Conservation (phyloP, 208 protist species). For the Crithidia brevicula region DNA sequence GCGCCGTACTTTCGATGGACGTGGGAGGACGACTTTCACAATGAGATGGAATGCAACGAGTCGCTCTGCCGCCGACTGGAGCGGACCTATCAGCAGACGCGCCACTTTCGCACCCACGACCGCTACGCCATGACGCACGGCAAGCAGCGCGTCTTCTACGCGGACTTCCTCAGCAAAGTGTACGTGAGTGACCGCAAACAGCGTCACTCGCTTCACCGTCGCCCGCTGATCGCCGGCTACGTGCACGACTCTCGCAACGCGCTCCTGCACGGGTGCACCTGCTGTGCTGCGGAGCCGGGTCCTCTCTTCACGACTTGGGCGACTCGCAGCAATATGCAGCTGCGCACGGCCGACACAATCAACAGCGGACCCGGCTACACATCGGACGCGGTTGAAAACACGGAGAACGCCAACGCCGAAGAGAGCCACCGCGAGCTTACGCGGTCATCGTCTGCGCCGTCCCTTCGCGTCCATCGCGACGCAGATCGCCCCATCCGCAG, state of each 20-base stretch:
- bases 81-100: slow-evolving; percentile 61
- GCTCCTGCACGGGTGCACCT: slow-evolving; percentile 25
- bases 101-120: slow-evolving; percentile 20
- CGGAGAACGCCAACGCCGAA: background rate
- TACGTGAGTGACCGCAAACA: slow-evolving; percentile 31
- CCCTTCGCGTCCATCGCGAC: background rate
- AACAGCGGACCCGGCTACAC: background rate
- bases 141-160: slow-evolving; percentile 37
- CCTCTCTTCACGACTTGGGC: slow-evolving; percentile 36
- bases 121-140: slow-evolving; percentile 25
- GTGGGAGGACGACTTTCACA: slow-evolving; percentile 91
- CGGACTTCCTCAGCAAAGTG: slow-evolving; percentile 31
- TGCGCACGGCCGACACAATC: slow-evolving; percentile 19
- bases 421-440: background rate
- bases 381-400: background rate
- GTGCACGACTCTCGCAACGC: slow-evolving; percentile 35
- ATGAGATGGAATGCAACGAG: slow-evolving; percentile 67
- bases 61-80: slow-evolving; percentile 53
- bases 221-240: slow-evolving; percentile 28
- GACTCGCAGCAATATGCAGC: slow-evolving; percentile 28
- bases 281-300: slow-evolving; percentile 23
- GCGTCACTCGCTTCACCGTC: slow-evolving; percentile 31
- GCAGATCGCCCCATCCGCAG: background rate
- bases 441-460: slow-evolving; percentile 6
- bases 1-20: slow-evolving; percentile 67